Evolutionary conservation across 768 basidiomycete genomes (phyloP).

Genomic region (Suillus brevipes): DNA sequence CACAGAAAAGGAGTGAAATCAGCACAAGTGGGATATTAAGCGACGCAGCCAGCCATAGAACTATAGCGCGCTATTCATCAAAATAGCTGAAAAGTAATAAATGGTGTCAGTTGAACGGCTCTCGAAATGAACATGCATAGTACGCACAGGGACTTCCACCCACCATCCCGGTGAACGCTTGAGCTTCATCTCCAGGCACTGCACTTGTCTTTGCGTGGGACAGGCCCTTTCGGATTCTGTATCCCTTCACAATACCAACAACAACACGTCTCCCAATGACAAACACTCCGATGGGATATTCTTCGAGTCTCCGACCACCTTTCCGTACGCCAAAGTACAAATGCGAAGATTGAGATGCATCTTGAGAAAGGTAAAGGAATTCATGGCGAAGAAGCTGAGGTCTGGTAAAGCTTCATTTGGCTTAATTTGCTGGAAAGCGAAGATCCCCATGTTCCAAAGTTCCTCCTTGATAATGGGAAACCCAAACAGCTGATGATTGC

Average conservation of each 20-base stretch:
- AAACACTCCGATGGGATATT: not conserved
- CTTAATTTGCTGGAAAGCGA: not conserved
- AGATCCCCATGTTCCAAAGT: not conserved
- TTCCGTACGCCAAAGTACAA: not conserved
- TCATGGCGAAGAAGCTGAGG: not conserved
- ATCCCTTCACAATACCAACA: slow-evolving; percentile 2
- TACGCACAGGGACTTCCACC: not conserved
- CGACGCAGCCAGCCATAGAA: not conserved
- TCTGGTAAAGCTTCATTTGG: not conserved
- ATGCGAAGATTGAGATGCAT: not conserved
- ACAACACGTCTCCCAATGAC: not conserved
- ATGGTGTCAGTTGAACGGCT: not conserved
- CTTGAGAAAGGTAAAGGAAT: not conserved
- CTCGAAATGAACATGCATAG: not conserved
- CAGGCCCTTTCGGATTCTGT: not conserved
- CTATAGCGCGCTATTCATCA: not conserved
- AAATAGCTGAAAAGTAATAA: not conserved
- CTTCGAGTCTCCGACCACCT: not conserved
- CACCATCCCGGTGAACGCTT: slow-evolving; percentile 4
- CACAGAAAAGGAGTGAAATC: too few species aligned
- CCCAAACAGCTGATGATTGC: not conserved
- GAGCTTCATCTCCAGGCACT: not conserved
- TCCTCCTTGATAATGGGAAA: not conserved
- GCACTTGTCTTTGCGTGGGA: not conserved
- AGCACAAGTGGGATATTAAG: not conserved